These are phyloP conservation scores for Periconia sp. DNA, from an alignment of 2,329 filamentous ascomycete species.

Conservation along the genomic window DNA sequence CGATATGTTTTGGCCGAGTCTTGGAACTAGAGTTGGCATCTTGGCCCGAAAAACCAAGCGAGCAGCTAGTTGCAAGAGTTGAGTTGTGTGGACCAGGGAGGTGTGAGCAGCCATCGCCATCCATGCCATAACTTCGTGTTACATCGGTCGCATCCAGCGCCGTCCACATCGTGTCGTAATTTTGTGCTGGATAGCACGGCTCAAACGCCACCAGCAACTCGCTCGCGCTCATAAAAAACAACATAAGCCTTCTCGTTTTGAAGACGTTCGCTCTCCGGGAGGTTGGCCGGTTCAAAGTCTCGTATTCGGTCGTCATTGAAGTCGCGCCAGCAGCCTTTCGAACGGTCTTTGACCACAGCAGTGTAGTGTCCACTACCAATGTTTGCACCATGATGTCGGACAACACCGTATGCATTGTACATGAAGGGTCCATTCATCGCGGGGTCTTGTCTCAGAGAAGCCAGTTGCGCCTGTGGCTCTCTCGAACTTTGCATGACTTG, in stretches of 20 bases:
- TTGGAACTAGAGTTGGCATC: no score
- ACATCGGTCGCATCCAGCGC: no score
- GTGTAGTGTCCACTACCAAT: constrained; percentile 80
- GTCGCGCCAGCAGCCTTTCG: constrained; percentile 59
- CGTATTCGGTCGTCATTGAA: constrained; percentile 59
- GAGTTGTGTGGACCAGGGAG: no score
- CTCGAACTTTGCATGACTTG: constrained; percentile 28
- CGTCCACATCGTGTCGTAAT: neutral
- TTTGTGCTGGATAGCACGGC: neutral
- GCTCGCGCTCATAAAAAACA: constrained; percentile 60
- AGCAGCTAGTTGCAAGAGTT: no score
- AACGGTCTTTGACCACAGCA: constrained; percentile 56
- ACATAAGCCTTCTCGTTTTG: constrained; percentile 68
- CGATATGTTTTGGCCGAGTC: no score
- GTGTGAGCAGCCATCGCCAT: no score
- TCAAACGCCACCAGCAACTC: constrained; percentile 34
- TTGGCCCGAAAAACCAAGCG: no score
- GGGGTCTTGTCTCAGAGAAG: constrained; percentile 41
- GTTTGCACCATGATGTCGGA: constrained; percentile 71
- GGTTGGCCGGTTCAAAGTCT: constrained; percentile 59
- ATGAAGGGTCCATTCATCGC: constrained; percentile 61
- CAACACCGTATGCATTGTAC: constrained; percentile 86
- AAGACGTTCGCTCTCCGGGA: constrained; percentile 52
- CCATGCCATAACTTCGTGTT: no score
- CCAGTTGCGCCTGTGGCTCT: constrained; percentile 29